Conservation (phyloP, 352 stramenopile species). For the Pythium aristosporum region DNA sequence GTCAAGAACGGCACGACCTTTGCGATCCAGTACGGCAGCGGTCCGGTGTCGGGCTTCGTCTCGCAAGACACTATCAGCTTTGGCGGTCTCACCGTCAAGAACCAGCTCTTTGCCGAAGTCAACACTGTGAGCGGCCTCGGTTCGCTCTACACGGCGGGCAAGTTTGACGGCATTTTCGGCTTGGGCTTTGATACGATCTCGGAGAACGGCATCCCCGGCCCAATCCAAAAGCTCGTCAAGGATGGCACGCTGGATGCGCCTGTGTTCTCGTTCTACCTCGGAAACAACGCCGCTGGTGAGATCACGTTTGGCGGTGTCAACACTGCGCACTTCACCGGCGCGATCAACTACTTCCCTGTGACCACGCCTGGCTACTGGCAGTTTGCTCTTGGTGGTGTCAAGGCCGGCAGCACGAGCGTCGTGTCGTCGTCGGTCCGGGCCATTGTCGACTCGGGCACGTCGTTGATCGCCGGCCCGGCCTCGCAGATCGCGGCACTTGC, state of each 20-base stretch:
- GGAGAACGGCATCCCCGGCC: conserved; percentile 89
- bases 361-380: not conserved
- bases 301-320: conserved; percentile 38
- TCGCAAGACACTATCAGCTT: not conserved
- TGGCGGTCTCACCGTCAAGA: not conserved
- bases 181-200: conserved; percentile 94
- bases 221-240: conserved; percentile 93
- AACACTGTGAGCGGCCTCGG: conserved; percentile 95
- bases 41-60: not conserved
- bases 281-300: conserved; percentile 77
- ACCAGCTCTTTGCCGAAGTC: conserved; percentile 90
- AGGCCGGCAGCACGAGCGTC: not conserved
- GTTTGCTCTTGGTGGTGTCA: not conserved
- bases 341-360: not conserved
- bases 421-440: not conserved
- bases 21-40: not conserved
- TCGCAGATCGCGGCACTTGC: not conserved
- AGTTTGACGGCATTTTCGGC: conserved; percentile 98
- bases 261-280: conserved; percentile 96
- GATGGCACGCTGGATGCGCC: conserved; percentile 81
- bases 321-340: not conserved
- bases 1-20: not conserved
- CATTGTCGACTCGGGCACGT: not conserved
- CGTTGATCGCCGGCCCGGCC: not conserved
- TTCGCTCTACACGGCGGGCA: conserved; percentile 92